Percentiles rank a stretch among this genome's conserved stretches.
Conservation (phyloP, 2,329 filamentous ascomycete species). For the Thielaviopsis euricoi region DNA sequence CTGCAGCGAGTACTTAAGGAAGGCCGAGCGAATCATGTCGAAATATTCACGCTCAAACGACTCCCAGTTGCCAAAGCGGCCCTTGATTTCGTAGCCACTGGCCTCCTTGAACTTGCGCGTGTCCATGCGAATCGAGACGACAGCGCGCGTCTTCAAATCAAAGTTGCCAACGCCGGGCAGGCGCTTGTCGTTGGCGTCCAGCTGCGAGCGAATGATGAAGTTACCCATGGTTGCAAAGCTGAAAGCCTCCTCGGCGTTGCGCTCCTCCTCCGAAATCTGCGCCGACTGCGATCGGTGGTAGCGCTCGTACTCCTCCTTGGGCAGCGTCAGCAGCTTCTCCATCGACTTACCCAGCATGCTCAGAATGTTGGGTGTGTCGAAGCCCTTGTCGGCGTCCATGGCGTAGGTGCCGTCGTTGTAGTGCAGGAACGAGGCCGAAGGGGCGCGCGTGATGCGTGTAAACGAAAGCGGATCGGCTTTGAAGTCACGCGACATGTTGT, state of each 20-base stretch:
- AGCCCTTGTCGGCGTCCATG: constrained; percentile 91
- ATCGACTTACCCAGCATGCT: constrained; percentile 90
- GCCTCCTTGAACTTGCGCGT: constrained; percentile 53
- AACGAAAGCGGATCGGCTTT: constrained; percentile 44
- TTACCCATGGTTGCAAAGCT: constrained; percentile 79
- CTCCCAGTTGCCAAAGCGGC: constrained; percentile 61
- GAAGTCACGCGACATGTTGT: constrained; percentile 53
- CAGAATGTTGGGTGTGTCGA: constrained; percentile 67
- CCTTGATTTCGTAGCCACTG: constrained; percentile 71
- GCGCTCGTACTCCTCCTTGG: constrained; percentile 68
- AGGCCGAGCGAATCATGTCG: constrained; percentile 88
- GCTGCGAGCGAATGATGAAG: constrained; percentile 85
- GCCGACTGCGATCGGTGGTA: constrained; percentile 56
- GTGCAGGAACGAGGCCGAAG: constrained; percentile 66
- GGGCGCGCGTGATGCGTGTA: constrained; percentile 54
- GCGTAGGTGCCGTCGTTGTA: constrained; percentile 77
- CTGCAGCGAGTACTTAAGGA: constrained; percentile 93
- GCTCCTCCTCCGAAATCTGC: constrained; percentile 54
- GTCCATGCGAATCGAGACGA: constrained; percentile 84
- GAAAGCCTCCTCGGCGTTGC: constrained; percentile 57
- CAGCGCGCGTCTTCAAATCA: constrained; percentile 87
- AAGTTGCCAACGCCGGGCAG: constrained; percentile 88
- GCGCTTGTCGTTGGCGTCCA: constrained; percentile 76
- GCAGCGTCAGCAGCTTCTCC: constrained; percentile 81
- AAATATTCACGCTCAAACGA: constrained; percentile 93